These are phyloP conservation scores for Pirum gemmata DNA, from an alignment of 78 protist genomes.

Conservation along the genomic window DNA sequence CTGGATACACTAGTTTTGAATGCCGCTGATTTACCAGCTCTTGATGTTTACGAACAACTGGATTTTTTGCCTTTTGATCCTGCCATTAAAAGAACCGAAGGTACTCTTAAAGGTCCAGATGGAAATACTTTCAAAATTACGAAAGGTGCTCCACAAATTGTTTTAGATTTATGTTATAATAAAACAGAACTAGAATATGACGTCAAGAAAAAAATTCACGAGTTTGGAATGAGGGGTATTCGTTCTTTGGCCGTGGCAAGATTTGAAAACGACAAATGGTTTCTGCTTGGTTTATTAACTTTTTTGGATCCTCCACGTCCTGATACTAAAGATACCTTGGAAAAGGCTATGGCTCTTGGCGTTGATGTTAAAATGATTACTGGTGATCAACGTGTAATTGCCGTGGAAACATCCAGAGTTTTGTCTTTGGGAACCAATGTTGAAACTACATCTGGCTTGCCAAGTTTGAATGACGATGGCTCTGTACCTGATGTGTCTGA, in stretches of 20 bases:
- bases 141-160: constrained; percentile 77
- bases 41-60: neutral
- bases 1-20: constrained; percentile 33
- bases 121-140: constrained; percentile 48
- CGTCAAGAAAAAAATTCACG: constrained; percentile 1
- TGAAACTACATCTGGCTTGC: constrained; percentile 64
- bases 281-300: constrained; percentile 67
- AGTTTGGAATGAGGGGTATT: constrained; percentile 24
- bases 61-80: constrained; percentile 72
- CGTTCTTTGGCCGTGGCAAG: constrained; percentile 22
- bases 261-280: constrained; percentile 54
- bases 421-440: constrained; percentile 60
- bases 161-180: constrained; percentile 42
- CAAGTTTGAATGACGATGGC: constrained; percentile 52
- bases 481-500: constrained; percentile 50
- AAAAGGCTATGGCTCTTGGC: constrained; percentile 59
- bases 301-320: constrained; percentile 80
- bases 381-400: constrained; percentile 83
- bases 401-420: constrained; percentile 68
- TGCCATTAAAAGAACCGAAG: constrained; percentile 50
- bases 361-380: constrained; percentile 84
- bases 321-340: constrained; percentile 70
- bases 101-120: constrained; percentile 19
- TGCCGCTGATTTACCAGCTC: constrained; percentile 21
- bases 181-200: too few relatives aligned